Evolutionary conservation across 495 filamentous ascomycete genomes (phyloP), one percentile per base, ranked within the genome.

Genomic region (Lepidopterella palustris): DNA sequence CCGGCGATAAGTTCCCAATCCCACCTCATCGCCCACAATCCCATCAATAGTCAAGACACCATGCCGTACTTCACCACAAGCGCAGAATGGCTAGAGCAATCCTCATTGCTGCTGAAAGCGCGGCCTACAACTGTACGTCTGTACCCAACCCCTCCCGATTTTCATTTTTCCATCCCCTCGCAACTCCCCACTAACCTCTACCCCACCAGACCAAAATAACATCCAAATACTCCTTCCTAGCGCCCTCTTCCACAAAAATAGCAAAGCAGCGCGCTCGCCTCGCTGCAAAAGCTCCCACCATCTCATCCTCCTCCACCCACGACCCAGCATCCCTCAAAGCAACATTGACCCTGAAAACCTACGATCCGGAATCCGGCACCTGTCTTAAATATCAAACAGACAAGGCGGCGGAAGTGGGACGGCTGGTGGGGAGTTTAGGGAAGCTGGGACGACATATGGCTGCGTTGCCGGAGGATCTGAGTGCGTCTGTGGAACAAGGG

Each of bases 291-390:
- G 42, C 54, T n/a, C 50, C 58, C 55, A n/a, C 68, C 60, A 31
- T 65, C 35, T 15, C 13, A 3, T 13, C 3, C 35, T 42, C 32
- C 73, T 5, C 70, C 63, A 53, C 62, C 18, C 6, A 62, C n/a
- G 48, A 62, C 64, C 60, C 70, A 55, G 74, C 69, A 9, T 70
- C 55, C 39, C 39, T 61, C 51, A 75, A 84, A 63, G 89, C 87
- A 60, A 80, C 78, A 24, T 83, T 98, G 26, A 86, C 80, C 0
- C 78, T 97, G 27, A 97, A 96, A 76, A 95, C 92, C 15, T 98
- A 83, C 78, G 90, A 96, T 72, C 89, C 93, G 0, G 73, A 72
- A 26, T 85, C 86, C 11, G 93, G 93, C 62, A 82, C 83, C 49
- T 84, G 67, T 53, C 55, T 76, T 15, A 68, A 76, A 61, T 75